Percentiles rank a stretch among this genome's conserved stretches.
These are phyloP conservation scores for Cairneyella variabilis DNA, from an alignment of 495 filamentous ascomycete genomes.

Conservation along the genomic window DNA sequence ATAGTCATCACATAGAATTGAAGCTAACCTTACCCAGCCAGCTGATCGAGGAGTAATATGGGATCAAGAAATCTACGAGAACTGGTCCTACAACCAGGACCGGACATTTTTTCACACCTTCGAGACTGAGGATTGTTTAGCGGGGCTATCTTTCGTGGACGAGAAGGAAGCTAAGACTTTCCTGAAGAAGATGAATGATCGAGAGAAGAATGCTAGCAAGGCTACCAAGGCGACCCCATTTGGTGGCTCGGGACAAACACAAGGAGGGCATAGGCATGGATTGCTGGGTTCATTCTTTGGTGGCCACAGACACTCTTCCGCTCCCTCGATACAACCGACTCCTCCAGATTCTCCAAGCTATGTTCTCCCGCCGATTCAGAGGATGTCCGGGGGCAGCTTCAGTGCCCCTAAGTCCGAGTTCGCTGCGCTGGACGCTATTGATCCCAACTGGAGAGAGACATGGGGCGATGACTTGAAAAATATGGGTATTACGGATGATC, in stretches of 20 bases:
- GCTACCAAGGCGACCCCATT: conserved; percentile 75
- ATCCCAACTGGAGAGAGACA: conserved; percentile 80
- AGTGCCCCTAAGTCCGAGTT: conserved; percentile 46
- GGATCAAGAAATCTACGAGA: conserved; percentile 97
- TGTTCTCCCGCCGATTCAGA: conserved; percentile 44
- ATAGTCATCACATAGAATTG: not conserved
- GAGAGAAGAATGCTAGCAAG: conserved; percentile 91
- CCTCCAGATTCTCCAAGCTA: conserved; percentile 44
- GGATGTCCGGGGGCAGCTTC: conserved; percentile 36
- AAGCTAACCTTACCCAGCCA: conserved; percentile 48
- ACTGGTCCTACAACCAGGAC: conserved; percentile 91
- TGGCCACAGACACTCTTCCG: conserved; percentile 63
- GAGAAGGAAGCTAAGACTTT: conserved; percentile 96
- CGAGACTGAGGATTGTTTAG: conserved; percentile 86
- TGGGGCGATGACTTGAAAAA: conserved; percentile 71
- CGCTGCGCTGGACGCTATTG: conserved; percentile 72
- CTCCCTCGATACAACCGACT: conserved; percentile 40
- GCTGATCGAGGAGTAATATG: conserved; percentile 86
- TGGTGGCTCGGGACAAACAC: conserved; percentile 51
- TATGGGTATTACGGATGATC: conserved; percentile 90
- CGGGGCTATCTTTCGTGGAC: conserved; percentile 85
- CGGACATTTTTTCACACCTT: conserved; percentile 97
- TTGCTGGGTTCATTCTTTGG: conserved; percentile 66
- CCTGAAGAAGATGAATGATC: conserved; percentile 88
- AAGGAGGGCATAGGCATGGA: conserved; percentile 37